Conservation (phyloP, 2,329 filamentous ascomycete genomes). For the Curvularia sp. region DNA sequence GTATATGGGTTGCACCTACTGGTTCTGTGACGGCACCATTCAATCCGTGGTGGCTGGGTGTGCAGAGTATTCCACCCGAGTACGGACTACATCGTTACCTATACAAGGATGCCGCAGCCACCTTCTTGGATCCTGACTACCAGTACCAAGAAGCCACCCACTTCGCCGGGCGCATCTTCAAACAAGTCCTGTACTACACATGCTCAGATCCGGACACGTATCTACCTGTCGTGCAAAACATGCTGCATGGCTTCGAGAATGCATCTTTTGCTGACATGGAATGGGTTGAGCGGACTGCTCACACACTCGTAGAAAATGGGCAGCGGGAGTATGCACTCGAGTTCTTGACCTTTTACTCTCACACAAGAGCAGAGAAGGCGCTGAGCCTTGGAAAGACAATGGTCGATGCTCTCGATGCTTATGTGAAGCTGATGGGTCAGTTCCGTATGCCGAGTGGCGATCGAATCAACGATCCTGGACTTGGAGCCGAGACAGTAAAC, state of each 20-base stretch:
- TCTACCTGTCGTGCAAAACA: conserved; percentile 34
- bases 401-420: conserved; percentile 34
- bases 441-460: conserved; percentile 29
- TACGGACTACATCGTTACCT: conserved; percentile 47
- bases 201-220: conserved; percentile 35
- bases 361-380: conserved; percentile 37
- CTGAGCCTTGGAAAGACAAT: conserved; percentile 34
- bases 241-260: conserved; percentile 40
- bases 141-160: conserved; percentile 40
- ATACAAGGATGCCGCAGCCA: conserved; percentile 43
- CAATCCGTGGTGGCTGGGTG: conserved; percentile 47
- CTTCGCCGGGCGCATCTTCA: conserved; percentile 39
- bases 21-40: conserved; percentile 47
- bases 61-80: conserved; percentile 39
- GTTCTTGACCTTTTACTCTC: conserved; percentile 36
- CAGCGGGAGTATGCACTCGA: conserved; percentile 26
- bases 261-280: conserved; percentile 30
- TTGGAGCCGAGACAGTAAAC: conserved; percentile 40
- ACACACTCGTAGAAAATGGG: conserved; percentile 25
- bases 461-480: conserved; percentile 38
- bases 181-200: conserved; percentile 41
- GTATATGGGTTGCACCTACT: conserved; percentile 47
- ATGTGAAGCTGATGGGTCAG: conserved; percentile 34
- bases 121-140: conserved; percentile 45
- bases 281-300: conserved; percentile 35